Percentiles rank a stretch among this genome's conserved stretches.
These are phyloP conservation scores for Lophiotrema nucula DNA, from an alignment of 495 filamentous ascomycete species.

Conservation along the genomic window DNA sequence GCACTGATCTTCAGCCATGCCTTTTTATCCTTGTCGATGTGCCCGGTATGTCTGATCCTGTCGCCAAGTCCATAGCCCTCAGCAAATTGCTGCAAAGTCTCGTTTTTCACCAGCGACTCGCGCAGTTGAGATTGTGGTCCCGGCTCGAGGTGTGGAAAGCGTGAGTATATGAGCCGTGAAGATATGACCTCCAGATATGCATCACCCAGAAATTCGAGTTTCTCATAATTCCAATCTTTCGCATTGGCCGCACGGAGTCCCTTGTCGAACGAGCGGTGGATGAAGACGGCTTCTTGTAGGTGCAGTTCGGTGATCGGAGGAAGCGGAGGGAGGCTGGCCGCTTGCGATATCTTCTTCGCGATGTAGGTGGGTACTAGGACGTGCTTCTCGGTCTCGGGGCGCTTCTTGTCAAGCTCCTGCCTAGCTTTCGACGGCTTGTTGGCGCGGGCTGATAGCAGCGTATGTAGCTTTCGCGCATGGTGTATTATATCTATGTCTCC, in stretches of 20 bases:
- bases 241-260: background rate
- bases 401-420: conserved; percentile 14
- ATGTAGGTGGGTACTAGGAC: conserved; percentile 15
- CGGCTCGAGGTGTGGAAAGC: conserved; percentile 36
- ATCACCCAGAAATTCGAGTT: conserved; percentile 47
- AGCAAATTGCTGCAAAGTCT: conserved; percentile 66
- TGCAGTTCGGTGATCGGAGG: conserved; percentile 57
- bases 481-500: conserved; percentile 19
- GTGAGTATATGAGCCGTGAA: conserved; percentile 35
- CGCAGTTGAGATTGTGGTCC: conserved; percentile 34
- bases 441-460: conserved; percentile 11
- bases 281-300: conserved; percentile 65
- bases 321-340: conserved; percentile 49
- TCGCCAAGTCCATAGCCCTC: conserved; percentile 65
- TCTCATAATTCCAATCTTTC: conserved; percentile 28
- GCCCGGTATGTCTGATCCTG: conserved; percentile 52
- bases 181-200: conserved; percentile 42
- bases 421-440: background rate
- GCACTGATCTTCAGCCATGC: conserved; percentile 66
- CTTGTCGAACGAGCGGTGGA: conserved; percentile 45
- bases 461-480: conserved; percentile 13
- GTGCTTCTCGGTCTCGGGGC: background rate
- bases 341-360: background rate
- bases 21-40: conserved; percentile 47
- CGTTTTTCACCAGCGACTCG: conserved; percentile 63